Percentiles rank a stretch among this genome's conserved stretches.
Evolutionary conservation across 306 rosid genomes (phyloP).

Genomic region (Castanea mollissima): DNA sequence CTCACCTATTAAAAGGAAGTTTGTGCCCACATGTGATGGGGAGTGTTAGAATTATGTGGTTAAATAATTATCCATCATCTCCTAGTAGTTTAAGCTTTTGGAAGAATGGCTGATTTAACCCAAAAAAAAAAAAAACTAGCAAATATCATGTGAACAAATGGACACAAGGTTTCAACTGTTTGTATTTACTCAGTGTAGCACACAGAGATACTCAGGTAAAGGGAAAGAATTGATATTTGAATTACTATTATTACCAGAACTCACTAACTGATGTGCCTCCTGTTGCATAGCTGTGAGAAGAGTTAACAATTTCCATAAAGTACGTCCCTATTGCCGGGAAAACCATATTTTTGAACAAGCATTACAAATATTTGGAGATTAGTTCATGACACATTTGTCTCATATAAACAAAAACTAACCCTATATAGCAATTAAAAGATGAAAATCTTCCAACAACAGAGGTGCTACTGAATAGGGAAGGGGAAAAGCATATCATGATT

Average conservation of each 20-base stretch:
- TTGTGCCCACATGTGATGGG: too few species aligned
- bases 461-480: background rate
- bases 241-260: conserved; percentile 59
- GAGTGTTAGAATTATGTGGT: too few species aligned
- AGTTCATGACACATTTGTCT: background rate
- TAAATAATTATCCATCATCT: too few species aligned
- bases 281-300: conserved; percentile 94
- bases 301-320: conserved; percentile 80
- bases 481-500: background rate
- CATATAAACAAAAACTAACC: background rate
- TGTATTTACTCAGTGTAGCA: background rate
- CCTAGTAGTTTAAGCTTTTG: too few species aligned
- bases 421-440: background rate
- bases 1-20: too few species aligned
- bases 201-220: conserved; percentile 8
- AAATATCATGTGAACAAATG: background rate
- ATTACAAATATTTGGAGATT: conserved; percentile 17
- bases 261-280: conserved; percentile 90
- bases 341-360: conserved; percentile 7
- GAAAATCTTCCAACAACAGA: background rate
- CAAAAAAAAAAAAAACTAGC: background rate
- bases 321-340: conserved; percentile 67
- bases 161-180: background rate
- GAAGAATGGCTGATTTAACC: too few species aligned
- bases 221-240: conserved; percentile 21